Evolutionary conservation across 179 eudicot genomes (phyloP).

Genomic region (Gypsophila paniculata): DNA sequence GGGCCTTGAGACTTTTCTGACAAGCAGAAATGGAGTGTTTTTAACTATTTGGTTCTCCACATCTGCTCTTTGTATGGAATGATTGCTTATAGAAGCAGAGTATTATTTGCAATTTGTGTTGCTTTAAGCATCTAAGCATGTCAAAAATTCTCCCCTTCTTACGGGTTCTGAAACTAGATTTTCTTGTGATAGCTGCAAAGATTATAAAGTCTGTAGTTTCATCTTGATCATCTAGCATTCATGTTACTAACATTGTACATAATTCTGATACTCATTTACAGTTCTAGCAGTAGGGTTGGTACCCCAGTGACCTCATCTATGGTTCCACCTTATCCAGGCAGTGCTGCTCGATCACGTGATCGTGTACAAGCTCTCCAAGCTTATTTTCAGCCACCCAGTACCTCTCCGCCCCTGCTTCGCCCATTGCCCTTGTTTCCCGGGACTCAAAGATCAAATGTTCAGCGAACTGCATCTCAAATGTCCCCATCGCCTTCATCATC

Average conservation of each 20-base stretch:
- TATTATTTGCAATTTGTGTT: background rate
- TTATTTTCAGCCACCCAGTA: conserved; percentile 69
- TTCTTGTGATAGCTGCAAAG: background rate
- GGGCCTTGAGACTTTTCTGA: background rate
- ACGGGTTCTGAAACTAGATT: background rate
- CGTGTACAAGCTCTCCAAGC: conserved; percentile 83
- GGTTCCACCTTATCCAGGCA: conserved; percentile 77
- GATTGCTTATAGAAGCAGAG: background rate
- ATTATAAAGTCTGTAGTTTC: background rate
- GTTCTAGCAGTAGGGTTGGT: conserved; percentile 67
- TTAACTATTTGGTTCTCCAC: background rate
- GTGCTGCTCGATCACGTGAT: conserved; percentile 78
- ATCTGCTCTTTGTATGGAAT: background rate
- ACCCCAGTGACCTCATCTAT: conserved; percentile 58
- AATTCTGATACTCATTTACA: conserved; percentile 15
- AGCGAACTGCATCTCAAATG: conserved; percentile 44
- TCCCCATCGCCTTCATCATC: conserved; percentile 50
- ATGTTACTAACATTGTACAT: background rate
- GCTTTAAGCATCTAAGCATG: conserved; percentile 10
- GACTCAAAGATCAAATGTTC: conserved; percentile 57
- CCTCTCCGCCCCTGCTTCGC: conserved; percentile 44
- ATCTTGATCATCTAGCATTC: background rate
- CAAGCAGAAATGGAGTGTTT: background rate
- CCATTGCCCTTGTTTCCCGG: conserved; percentile 42
- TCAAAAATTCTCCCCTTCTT: background rate